Conservation (phyloP, 768 basidiomycete genomes). For the Exidia glandulosa region DNA sequence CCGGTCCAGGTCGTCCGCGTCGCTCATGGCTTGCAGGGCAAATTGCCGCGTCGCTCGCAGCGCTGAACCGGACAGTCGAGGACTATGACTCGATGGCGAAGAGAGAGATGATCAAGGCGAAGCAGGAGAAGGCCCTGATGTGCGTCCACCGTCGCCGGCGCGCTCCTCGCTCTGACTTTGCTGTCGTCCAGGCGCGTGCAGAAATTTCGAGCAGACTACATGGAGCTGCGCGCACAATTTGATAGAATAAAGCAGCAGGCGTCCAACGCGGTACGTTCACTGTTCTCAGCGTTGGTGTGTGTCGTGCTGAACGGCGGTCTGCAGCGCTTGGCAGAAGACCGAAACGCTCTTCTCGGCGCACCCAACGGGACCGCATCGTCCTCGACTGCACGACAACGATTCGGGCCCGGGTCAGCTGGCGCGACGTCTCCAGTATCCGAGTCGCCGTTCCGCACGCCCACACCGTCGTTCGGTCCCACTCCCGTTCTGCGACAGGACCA, state of each 20-base stretch:
- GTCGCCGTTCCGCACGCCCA: slow-evolving; percentile 61
- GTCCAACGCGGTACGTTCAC: slow-evolving; percentile 31
- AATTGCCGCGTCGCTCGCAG: slow-evolving; percentile 94
- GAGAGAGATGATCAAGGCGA: slow-evolving; percentile 90
- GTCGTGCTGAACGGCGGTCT: not conserved
- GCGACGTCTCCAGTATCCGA: slow-evolving; percentile 39
- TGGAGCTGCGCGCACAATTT: slow-evolving; percentile 72
- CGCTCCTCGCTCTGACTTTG: slow-evolving; percentile 2
- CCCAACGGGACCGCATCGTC: slow-evolving; percentile 27
- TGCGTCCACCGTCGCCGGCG: slow-evolving; percentile 24
- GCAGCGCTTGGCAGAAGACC: slow-evolving; percentile 4
- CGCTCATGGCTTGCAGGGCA: slow-evolving; percentile 53
- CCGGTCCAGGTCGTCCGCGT: slow-evolving; percentile 8
- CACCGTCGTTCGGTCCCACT: slow-evolving; percentile 37
- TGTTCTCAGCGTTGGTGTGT: not conserved
- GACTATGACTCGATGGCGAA: slow-evolving; percentile 97
- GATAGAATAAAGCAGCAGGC: slow-evolving; percentile 63
- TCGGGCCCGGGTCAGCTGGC: too few species aligned
- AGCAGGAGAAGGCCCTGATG: slow-evolving; percentile 94
- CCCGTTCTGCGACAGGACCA: slow-evolving; percentile 56
- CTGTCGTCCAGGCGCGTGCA: slow-evolving; percentile 62
- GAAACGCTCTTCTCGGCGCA: slow-evolving; percentile 5
- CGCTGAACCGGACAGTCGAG: slow-evolving; percentile 87
- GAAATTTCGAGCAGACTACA: slow-evolving; percentile 82
- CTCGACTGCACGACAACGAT: slow-evolving; percentile 56